phyloP scores from a whole-genome alignment of 2,329 filamentous ascomycete genomes.

The Cladobotryum mycophilum region DNA sequence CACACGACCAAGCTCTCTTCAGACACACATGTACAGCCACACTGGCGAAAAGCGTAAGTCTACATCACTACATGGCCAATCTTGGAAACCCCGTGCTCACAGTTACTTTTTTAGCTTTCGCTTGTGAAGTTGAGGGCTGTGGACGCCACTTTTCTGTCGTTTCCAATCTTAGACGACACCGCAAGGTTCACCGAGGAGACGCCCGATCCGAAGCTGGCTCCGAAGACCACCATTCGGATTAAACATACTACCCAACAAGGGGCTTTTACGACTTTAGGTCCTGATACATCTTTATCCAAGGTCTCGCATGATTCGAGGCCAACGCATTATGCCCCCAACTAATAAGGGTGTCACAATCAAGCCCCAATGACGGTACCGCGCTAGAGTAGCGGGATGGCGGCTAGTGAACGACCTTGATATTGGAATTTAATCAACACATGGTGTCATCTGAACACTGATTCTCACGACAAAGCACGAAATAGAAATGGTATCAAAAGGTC shows the following conservation, averaged over 20 bases:
- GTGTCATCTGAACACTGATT: conserved; percentile 5
- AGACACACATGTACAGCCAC: conserved; percentile 98
- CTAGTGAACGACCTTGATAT: conserved; percentile 6
- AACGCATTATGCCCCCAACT: background rate
- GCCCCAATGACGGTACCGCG: too few species aligned
- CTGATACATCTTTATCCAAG: background rate
- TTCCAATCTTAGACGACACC: conserved; percentile 87
- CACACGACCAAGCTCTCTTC: conserved; percentile 85
- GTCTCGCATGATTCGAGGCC: background rate
- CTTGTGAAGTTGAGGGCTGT: conserved; percentile 89
- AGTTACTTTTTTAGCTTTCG: conserved; percentile 59
- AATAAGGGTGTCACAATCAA: background rate
- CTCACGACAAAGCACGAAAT: conserved; percentile 11
- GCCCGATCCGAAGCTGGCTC: conserved; percentile 56
- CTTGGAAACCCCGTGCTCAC: conserved; percentile 5
- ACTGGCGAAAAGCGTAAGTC: conserved; percentile 95
- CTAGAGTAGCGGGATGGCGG: background rate
- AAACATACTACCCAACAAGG: conserved; percentile 15
- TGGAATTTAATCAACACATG: conserved; percentile 8
- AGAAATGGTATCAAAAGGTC: conserved; percentile 15
- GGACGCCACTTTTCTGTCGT: conserved; percentile 96
- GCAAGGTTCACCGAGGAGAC: conserved; percentile 83
- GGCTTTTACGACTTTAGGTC: too few species aligned
- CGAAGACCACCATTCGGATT: conserved; percentile 57
- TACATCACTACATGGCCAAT: background rate